phyloP scores from a whole-genome alignment of 2,329 filamentous ascomycete species.

The Ilyonectria robusta region DNA sequence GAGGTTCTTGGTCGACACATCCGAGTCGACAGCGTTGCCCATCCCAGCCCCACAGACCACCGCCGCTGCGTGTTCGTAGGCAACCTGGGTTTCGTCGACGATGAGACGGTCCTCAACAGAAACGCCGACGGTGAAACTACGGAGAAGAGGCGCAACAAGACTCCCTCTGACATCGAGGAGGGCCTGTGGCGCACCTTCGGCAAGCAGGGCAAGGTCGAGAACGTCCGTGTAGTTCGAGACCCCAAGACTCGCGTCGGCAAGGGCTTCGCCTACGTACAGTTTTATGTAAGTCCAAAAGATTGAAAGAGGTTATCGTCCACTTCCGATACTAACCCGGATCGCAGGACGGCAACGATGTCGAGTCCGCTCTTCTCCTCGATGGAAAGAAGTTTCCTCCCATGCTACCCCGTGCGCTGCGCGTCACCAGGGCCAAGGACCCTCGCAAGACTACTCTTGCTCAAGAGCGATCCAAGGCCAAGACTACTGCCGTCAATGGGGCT shows the following conservation, averaged over 20 bases:
- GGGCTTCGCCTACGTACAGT: conserved; percentile 98
- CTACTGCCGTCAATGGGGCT: conserved; percentile 55
- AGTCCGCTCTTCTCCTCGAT: conserved; percentile 89
- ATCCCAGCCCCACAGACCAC: conserved; percentile 86
- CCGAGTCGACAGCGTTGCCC: conserved; percentile 90
- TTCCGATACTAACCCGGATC: conserved; percentile 23
- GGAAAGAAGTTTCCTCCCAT: conserved; percentile 95
- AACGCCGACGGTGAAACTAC: conserved; percentile 76
- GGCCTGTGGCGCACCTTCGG: conserved; percentile 88
- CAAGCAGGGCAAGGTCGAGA: conserved; percentile 86
- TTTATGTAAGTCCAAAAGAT: conserved; percentile 69
- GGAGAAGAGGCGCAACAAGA: conserved; percentile 80
- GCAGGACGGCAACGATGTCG: conserved; percentile 86
- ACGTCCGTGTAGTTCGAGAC: conserved; percentile 92
- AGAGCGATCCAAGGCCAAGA: conserved; percentile 50
- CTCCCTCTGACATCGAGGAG: conserved; percentile 90
- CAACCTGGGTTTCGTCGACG: conserved; percentile 95
- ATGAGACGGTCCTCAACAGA: conserved; percentile 80
- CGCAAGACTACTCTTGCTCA: conserved; percentile 69
- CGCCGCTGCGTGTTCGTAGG: conserved; percentile 95
- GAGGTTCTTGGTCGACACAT: conserved; percentile 89
- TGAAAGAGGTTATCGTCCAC: conserved; percentile 13
- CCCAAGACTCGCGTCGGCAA: conserved; percentile 93
- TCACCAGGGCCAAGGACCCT: conserved; percentile 86
- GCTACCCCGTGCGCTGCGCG: conserved; percentile 89